Evolutionary conservation across 1,284 basidiomycete species (phyloP).

Genomic region (Pascua sp.): DNA sequence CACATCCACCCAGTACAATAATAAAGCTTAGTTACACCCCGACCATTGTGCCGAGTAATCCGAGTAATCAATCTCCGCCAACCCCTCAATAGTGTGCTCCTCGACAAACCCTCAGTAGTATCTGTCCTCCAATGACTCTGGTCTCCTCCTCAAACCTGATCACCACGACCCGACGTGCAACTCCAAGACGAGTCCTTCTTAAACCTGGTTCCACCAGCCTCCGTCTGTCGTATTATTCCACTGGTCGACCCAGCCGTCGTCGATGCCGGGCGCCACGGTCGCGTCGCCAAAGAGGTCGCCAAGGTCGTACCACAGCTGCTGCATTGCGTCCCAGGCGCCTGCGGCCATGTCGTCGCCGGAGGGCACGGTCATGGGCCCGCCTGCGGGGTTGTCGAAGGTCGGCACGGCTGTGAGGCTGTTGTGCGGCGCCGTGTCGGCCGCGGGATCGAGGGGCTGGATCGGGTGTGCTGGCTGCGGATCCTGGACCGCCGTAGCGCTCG

Average conservation of each 20-base stretch:
- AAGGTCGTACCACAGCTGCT: slow-evolving; percentile 31
- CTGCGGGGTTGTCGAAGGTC: not conserved
- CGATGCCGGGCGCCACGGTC: slow-evolving; percentile 1
- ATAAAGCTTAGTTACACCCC: no score
- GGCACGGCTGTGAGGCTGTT: not conserved
- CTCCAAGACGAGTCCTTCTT: no score
- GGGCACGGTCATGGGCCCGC: not conserved
- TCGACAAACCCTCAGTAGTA: no score
- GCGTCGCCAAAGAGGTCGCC: slow-evolving; percentile 18
- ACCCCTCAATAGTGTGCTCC: no score
- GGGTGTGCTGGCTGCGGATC: not conserved
- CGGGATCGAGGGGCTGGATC: not conserved
- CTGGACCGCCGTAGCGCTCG: no score
- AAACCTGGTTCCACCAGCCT: no score
- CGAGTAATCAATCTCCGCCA: no score
- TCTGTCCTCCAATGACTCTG: no score
- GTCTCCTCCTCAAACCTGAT: no score
- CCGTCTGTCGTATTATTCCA: not conserved
- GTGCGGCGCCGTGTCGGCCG: not conserved
- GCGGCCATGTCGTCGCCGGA: slow-evolving; percentile 10
- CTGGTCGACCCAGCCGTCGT: slow-evolving; percentile 1
- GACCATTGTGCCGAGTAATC: no score
- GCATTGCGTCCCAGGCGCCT: slow-evolving; percentile 33
- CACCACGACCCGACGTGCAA: no score
- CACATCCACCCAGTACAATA: no score